A percentile compares a stretch with the other conserved stretches of the same genome.
Evolutionary conservation across 108 stramenopile genomes (phyloP).

Genomic region (Nannochloropsis salina): DNA sequence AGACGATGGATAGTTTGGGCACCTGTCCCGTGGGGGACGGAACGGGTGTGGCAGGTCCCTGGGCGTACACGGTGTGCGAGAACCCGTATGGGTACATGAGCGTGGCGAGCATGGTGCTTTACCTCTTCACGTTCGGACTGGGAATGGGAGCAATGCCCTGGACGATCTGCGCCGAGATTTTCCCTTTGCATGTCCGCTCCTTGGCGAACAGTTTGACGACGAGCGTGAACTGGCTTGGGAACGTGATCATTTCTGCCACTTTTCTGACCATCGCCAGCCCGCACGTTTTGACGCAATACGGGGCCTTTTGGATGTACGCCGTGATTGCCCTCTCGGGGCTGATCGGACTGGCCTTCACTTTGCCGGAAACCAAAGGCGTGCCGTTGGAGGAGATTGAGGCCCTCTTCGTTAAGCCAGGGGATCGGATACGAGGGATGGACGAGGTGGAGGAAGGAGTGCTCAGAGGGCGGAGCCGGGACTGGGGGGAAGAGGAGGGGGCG

Average conservation of each 20-base stretch:
- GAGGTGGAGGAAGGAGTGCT: not conserved
- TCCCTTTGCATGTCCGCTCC: conserved; percentile 62
- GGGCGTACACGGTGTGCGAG: conserved; percentile 50
- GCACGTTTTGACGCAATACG: conserved; percentile 59
- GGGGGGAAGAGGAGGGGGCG: not conserved
- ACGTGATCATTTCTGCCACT: conserved; percentile 65
- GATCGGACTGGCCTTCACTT: conserved; percentile 56
- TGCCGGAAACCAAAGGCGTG: conserved; percentile 78
- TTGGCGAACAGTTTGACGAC: conserved; percentile 62
- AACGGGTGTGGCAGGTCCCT: conserved; percentile 28
- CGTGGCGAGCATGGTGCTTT: conserved; percentile 65
- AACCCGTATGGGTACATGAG: conserved; percentile 59
- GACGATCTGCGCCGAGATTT: conserved; percentile 79
- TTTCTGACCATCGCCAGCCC: conserved; percentile 66
- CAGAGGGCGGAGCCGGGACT: not conserved
- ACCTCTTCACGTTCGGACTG: conserved; percentile 69
- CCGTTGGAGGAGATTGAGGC: conserved; percentile 69
- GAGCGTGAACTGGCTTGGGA: conserved; percentile 69
- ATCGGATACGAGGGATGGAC: not conserved
- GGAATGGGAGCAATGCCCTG: conserved; percentile 76
- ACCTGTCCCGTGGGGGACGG: conserved; percentile 7
- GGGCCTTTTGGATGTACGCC: conserved; percentile 71
- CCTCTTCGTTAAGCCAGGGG: conserved; percentile 52
- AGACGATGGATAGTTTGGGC: conserved; percentile 22
- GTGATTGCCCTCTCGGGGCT: conserved; percentile 57